Base-by-base conservation (phyloP, 352 stramenopile genomes). In the Pilasporangium apinafurcum region DNA sequence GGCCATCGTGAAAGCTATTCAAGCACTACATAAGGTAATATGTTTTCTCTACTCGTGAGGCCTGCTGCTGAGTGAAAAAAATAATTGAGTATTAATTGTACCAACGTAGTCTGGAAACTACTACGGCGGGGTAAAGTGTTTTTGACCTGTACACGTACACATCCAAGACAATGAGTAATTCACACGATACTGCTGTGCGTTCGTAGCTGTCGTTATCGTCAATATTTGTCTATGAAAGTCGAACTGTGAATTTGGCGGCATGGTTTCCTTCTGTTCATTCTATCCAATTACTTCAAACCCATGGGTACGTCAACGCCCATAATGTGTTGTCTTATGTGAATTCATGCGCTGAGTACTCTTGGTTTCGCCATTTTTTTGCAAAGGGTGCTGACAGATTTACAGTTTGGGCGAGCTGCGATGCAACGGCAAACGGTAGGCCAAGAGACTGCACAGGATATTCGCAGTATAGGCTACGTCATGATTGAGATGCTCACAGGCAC, bases 381-480 rank as follows among this genome's bases (percentile, higher is more conserved):
- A 8, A 68, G 56, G 14, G 20, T 78, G 17, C 56, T 86, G 18
- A 33, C 32, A 5, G 51, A 73, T 37, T 41, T 64, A 5, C 42
- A 59, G 29, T 48, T 67, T 28, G 42, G 37, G n/a, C 60, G 57
- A 2, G 57, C 62, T 5, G 45, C 57, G 20, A 44, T 76, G 6
- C 51, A 44, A 21, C 43, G 49, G 8, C 43, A 64, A 14, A 24
- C 46, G 9, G 7, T 29, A 17, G 37, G 36, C 17, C 35, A 53
- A n/a, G 24, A 35, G 14, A 20, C 28, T 3, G 41, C 45, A 9
- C 69, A 75, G 34, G 73, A 86, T 37, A 22, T 78, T 2, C 56
- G 68, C 24, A 81, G 68, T 26, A 49, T 86, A 10, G 74, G 70
- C 2, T 83, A 81, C 32, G 46, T 86, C 20, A 62, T 83, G 46